phyloP scores from a whole-genome alignment of 352 stramenopile species.

The Pilasporangium apinafurcum region DNA sequence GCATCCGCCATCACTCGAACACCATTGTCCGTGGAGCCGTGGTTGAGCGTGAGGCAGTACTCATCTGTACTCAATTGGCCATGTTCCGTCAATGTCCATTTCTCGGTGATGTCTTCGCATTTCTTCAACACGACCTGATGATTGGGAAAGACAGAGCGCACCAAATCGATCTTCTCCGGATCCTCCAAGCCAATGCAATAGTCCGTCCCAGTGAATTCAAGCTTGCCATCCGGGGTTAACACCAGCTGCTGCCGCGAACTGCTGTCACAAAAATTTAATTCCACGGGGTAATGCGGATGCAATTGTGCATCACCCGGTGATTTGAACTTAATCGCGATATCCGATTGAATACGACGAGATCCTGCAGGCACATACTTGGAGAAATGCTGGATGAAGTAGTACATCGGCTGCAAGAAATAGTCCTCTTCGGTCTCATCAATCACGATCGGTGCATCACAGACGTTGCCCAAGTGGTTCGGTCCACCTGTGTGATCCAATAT shows the following conservation, averaged over 20 bases:
- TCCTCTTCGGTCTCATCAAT: constrained; percentile 51
- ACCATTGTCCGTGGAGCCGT: constrained; percentile 48
- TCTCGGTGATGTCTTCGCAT: too few species aligned
- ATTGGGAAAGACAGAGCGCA: too few species aligned
- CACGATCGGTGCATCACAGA: constrained; percentile 77
- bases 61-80: too few species aligned
- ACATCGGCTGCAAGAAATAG: constrained; percentile 84
- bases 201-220: constrained; percentile 51
- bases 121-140: too few species aligned
- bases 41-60: constrained; percentile 63
- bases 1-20: constrained; percentile 39
- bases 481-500: constrained; percentile 82
- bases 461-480: constrained; percentile 84
- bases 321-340: constrained; percentile 37
- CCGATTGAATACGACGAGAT: constrained; percentile 56
- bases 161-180: too few species aligned
- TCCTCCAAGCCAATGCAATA: constrained; percentile 62
- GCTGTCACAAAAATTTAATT: constrained; percentile 51
- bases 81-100: too few species aligned
- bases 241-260: constrained; percentile 56
- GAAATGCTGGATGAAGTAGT: constrained; percentile 90
- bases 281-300: constrained; percentile 51
- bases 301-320: constrained; percentile 59
- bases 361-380: constrained; percentile 81
- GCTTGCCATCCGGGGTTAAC: constrained; percentile 60